These are phyloP conservation scores for Infundibulicybe gibba DNA, from an alignment of 768 basidiomycete genomes.

Conservation along the genomic window DNA sequence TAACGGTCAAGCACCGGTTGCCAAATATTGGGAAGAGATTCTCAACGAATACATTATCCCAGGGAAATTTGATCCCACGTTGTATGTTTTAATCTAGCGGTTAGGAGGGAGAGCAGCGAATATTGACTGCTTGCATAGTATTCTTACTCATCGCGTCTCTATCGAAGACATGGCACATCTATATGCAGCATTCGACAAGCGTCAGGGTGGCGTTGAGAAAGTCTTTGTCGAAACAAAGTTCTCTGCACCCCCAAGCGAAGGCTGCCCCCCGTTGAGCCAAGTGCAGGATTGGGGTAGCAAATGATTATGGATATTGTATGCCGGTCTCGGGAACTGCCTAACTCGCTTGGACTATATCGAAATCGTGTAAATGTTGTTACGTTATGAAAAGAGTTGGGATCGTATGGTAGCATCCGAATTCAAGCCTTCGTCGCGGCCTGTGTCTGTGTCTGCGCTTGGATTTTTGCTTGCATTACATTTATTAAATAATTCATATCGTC, in stretches of 20 bases:
- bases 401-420: neutral
- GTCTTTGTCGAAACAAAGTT: conserved; percentile 74
- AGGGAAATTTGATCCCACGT: conserved; percentile 63
- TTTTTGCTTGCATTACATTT: conserved; percentile 65
- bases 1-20: conserved; percentile 74
- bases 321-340: no score
- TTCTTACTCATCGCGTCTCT: conserved; percentile 54
- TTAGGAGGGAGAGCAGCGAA: neutral
- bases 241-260: conserved; percentile 36
- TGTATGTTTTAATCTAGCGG: conserved; percentile 30
- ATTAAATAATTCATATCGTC: conserved; percentile 80
- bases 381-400: no score
- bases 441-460: conserved; percentile 29
- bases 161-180: conserved; percentile 66
- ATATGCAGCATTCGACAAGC: conserved; percentile 62
- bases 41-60: conserved; percentile 59
- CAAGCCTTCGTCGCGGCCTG: conserved; percentile 3
- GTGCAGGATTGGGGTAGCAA: conserved; percentile 42
- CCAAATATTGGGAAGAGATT: conserved; percentile 71
- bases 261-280: conserved; percentile 48
- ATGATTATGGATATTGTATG: neutral
- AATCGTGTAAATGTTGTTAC: no score
- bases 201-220: conserved; percentile 55
- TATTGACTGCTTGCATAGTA: conserved; percentile 19
- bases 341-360: no score